Evolutionary conservation across 352 stramenopile species (phyloP).

Genomic region (Pythium pyrilobum): DNA sequence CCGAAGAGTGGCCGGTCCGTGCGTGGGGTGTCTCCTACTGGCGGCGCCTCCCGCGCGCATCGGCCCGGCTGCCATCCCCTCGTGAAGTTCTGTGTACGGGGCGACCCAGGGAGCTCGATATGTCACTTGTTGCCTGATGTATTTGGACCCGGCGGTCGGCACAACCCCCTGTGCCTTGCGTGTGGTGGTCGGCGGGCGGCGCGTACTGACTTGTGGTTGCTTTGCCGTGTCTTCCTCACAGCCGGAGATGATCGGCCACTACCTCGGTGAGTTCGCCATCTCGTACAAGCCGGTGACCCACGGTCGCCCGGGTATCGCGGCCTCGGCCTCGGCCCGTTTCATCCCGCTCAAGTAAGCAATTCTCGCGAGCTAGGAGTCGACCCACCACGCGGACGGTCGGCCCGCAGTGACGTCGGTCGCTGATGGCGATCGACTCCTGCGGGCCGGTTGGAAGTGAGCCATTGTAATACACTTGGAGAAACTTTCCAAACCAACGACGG

Average conservation of each 20-base stretch:
- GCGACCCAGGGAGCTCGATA: conserved; percentile 75
- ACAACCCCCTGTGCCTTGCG: conserved; percentile 16
- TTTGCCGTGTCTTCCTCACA: conserved; percentile 19
- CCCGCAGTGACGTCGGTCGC: neutral
- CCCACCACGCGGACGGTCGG: neutral
- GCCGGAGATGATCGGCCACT: conserved; percentile 99
- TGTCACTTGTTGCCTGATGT: conserved; percentile 11
- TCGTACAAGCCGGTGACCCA: conserved; percentile 98
- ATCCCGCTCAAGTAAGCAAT: conserved; percentile 97
- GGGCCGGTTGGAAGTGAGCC: conserved; percentile 39
- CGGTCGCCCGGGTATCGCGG: conserved; percentile 98
- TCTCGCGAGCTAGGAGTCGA: neutral
- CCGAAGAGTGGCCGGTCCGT: conserved; percentile 56
- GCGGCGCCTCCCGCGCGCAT: neutral
- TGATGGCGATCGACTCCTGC: conserved; percentile 13
- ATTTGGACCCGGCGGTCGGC: conserved; percentile 13
- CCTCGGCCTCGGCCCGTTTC: conserved; percentile 97
- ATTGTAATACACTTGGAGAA: conserved; percentile 73
- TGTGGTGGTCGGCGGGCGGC: conserved; percentile 11
- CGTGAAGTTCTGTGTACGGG: conserved; percentile 88
- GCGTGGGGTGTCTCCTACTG: neutral
- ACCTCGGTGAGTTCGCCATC: conserved; percentile 99
- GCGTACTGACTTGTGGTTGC: conserved; percentile 14
- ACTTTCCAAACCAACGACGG: conserved; percentile 10
- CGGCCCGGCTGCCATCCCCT: conserved; percentile 59